phyloP scores from a whole-genome alignment of 2,329 filamentous ascomycete species.

The Epichloe sp. region DNA sequence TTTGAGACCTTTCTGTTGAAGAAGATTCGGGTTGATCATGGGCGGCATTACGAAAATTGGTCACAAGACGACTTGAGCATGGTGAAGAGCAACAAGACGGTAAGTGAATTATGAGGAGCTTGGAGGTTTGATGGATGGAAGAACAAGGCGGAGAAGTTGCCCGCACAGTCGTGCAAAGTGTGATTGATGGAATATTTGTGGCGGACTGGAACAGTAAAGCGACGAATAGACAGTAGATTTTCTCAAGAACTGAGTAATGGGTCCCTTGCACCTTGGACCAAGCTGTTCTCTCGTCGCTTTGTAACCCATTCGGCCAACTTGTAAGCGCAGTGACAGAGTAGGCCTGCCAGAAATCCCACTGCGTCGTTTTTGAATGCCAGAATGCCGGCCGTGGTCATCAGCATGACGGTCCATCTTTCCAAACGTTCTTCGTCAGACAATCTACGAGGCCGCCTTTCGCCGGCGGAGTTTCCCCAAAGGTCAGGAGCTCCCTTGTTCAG shows the following conservation, averaged over 20 bases:
- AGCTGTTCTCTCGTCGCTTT: conserved; percentile 19
- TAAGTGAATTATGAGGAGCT: not conserved
- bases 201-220: not conserved
- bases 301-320: conserved; percentile 29
- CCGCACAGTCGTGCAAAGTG: not conserved
- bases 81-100: not conserved
- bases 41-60: conserved; percentile 11
- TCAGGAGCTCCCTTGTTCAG: conserved; percentile 60
- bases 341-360: conserved; percentile 70
- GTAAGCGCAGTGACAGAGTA: conserved; percentile 66
- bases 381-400: conserved; percentile 70
- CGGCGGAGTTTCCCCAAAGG: conserved; percentile 41
- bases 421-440: conserved; percentile 55
- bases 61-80: not conserved
- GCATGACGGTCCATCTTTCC: conserved; percentile 78
- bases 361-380: conserved; percentile 84
- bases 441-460: conserved; percentile 34
- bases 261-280: conserved; percentile 12
- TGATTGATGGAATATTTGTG: not conserved
- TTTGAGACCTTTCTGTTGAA: conserved; percentile 19
- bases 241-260: conserved; percentile 16
- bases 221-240: not conserved
- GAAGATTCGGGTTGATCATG: conserved; percentile 18
- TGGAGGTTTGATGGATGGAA: not conserved
- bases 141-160: not conserved